These are phyloP conservation scores for Sclerotinia nivalis DNA, from an alignment of 2,329 filamentous ascomycete genomes.

Conservation along the genomic window DNA sequence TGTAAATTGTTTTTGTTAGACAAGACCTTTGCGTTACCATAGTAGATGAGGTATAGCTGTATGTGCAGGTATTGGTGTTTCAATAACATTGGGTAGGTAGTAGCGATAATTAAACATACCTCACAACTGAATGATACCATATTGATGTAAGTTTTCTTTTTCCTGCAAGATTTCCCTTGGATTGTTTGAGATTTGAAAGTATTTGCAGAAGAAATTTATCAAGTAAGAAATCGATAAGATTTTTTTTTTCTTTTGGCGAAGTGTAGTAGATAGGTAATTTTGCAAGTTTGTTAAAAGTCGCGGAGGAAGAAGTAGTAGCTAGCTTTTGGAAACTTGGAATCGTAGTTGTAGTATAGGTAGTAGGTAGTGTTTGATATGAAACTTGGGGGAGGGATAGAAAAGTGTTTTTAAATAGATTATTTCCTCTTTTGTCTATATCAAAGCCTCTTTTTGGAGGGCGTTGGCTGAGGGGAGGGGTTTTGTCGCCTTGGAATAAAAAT, in stretches of 20 bases:
- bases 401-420: background rate
- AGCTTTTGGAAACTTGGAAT: background rate
- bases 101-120: conserved; percentile 35
- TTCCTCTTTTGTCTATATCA: background rate
- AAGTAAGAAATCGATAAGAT: background rate
- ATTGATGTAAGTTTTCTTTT: conserved; percentile 20
- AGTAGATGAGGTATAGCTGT: background rate
- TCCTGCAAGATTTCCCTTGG: background rate
- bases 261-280: background rate
- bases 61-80: conserved; percentile 5
- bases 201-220: background rate
- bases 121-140: conserved; percentile 45
- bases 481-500: background rate
- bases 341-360: background rate
- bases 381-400: background rate
- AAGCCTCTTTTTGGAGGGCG: background rate
- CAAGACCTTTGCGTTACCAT: conserved; percentile 4
- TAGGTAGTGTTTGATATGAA: background rate
- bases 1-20: conserved; percentile 23
- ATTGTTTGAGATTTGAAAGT: background rate
- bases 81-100: background rate
- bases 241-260: conserved; percentile 12
- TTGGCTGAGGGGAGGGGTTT: background rate
- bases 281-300: background rate
- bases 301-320: background rate